Evolutionary conservation across 2,329 filamentous ascomycete genomes (phyloP), one percentile per base, ranked within the genome.

Genomic region (Gliomastix tumulicola): DNA sequence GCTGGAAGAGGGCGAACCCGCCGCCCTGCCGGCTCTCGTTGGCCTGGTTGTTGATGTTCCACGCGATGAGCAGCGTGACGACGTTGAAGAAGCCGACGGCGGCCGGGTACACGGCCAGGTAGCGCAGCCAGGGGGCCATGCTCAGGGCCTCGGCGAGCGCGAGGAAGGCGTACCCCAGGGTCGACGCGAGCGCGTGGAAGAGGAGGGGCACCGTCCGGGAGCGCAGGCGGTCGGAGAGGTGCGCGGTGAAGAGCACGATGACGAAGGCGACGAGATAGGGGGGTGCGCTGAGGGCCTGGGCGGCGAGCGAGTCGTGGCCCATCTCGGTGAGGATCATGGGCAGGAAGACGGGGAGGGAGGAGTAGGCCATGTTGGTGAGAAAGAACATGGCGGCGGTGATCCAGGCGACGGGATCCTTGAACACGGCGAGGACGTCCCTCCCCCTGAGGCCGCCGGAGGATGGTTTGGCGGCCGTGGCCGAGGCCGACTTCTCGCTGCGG

Each of bases 21-120:
- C 78, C 78, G 0, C 86, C 86, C 46, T 84, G 83, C 7, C 78
- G 75, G 35, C 74, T 76, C 42, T 81, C 76, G 11, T 69, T 78
- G 36, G 73, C 63, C 53, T 92, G 85, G 57, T 94, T 95, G 54
- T 94, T 94, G 51, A 95, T 76, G 23, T 76, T 86, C 88, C 88
- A 95, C 3, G 86, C 83, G 39, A 95, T 84, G 46, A 89, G 82
- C 21, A 94, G 71, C 0, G 87, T 88, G 39, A 94, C 84, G 16
- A 87, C 83, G 41, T 76, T 80, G 66, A 94, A 90, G 60, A 94
- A 92, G 5, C 88, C 88, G 1, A 79, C 66, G 3, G 81, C 75
- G 3, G 88, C 87, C 0, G 86, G 87, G 54, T 83, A 94, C 7
- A 94, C 71, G 38, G 80, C 84, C 6, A 82, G 49, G 51, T 95